Evolutionary conservation across 306 rosid species (phyloP).

Genomic region (Prunus fruticosa): DNA sequence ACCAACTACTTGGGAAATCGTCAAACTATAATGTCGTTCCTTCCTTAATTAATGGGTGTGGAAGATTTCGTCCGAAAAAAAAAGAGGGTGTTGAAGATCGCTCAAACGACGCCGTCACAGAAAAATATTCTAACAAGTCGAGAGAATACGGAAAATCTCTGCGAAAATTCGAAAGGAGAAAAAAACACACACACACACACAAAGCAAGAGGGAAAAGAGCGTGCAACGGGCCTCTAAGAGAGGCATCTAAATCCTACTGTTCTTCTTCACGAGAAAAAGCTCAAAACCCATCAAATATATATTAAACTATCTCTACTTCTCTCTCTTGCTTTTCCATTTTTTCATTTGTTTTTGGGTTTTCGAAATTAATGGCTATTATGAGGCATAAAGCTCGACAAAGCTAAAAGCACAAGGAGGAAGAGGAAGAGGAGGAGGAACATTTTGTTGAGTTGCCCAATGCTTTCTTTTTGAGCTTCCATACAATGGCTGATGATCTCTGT

Average conservation of each 20-base stretch:
- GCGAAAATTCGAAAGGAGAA: background rate
- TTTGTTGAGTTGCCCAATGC: slow-evolving; percentile 47
- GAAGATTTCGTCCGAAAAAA: background rate
- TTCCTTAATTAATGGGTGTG: background rate
- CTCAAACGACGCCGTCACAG: slow-evolving; percentile 7
- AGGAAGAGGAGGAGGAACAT: slow-evolving; percentile 8
- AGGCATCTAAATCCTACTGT: slow-evolving; percentile 4
- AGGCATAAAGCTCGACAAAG: slow-evolving; percentile 32
- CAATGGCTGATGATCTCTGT: slow-evolving; percentile 83
- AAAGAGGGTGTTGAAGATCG: background rate
- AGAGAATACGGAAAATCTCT: background rate
- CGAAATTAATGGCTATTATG: slow-evolving; percentile 19
- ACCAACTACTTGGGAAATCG: slow-evolving; percentile 11
- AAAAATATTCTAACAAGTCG: background rate
- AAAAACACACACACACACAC: background rate
- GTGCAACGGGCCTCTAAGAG: background rate
- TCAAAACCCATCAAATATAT: slow-evolving; percentile 29
- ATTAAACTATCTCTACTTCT: slow-evolving; percentile 12
- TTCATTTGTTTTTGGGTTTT: slow-evolving; percentile 4
- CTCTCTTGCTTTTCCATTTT: slow-evolving; percentile 32
- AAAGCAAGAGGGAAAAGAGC: background rate
- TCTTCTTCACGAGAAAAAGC: slow-evolving; percentile 25
- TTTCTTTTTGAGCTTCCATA: slow-evolving; percentile 56
- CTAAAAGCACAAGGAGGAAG: slow-evolving; percentile 2
- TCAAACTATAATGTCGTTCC: slow-evolving; percentile 9